Evolutionary conservation across 2,329 filamentous ascomycete species (phyloP).

Genomic region (Ophiostoma himal-ulmi): DNA sequence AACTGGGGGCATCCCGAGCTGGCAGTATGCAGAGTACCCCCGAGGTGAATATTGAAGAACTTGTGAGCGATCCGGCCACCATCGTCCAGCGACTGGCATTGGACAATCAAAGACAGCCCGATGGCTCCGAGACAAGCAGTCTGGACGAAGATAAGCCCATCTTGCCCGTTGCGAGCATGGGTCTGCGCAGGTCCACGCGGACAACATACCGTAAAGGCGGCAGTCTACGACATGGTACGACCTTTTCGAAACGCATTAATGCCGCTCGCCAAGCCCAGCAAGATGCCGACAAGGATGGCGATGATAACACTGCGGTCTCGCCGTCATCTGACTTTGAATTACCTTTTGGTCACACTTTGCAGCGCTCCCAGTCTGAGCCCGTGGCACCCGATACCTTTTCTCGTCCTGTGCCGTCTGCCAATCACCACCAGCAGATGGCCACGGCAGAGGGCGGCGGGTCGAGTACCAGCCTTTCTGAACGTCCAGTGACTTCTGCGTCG

Average conservation of each 20-base stretch:
- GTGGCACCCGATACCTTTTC: constrained; percentile 42
- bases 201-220: constrained; percentile 85
- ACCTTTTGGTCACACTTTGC: constrained; percentile 48
- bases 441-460: background rate
- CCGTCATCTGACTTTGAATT: constrained; percentile 40
- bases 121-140: constrained; percentile 38
- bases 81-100: constrained; percentile 64
- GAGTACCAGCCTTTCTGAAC: background rate
- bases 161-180: constrained; percentile 68
- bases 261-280: constrained; percentile 57
- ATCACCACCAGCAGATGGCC: background rate
- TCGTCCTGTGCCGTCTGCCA: constrained; percentile 4
- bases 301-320: constrained; percentile 40
- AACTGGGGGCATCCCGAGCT: background rate
- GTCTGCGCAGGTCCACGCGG: constrained; percentile 79
- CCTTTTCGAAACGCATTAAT: constrained; percentile 66
- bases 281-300: constrained; percentile 46
- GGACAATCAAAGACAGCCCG: constrained; percentile 45
- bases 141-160: constrained; percentile 73
- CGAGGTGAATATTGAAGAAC: constrained; percentile 68
- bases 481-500: background rate
- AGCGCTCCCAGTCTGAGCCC: constrained; percentile 66
- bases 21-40: constrained; percentile 50
- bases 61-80: constrained; percentile 73
- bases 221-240: constrained; percentile 71